Evolutionary conservation across 495 filamentous ascomycete species (phyloP), one percentile per base, ranked within the genome.

Genomic region (Penicillium verhagenii): DNA sequence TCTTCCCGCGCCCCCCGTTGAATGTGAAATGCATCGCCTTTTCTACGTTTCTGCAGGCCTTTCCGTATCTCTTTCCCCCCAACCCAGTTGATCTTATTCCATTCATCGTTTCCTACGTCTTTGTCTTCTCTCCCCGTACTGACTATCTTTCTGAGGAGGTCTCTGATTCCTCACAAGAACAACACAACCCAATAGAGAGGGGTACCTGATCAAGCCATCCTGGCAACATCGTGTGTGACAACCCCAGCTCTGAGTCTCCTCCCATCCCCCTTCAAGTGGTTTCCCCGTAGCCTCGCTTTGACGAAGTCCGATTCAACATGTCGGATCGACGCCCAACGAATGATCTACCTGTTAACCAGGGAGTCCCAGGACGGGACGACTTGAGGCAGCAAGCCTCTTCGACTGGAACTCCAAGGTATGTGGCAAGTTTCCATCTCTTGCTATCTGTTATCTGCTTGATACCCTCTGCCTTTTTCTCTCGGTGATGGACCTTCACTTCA

Each of bases 1-100:
- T 25, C 42, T 56, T 26, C 49, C 28, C 49, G 21, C 33, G n/a
- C n/a, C n/a, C n/a, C n/a, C 43, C 23, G 26, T 57, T 29, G 11
- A 40, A 26, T 35, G 31, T n/a, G n/a, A n/a, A n/a, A n/a, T n/a
- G n/a, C n/a, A 10, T 28, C 23, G 16, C 24, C 18, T 13, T 11
- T 50, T 21, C 21, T 47, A 31, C 31, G 25, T 26, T 35, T 20
- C 21, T 50, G 23, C 20, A 3, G 28, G 33, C 45, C 28, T 54
- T 43, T 23, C 19, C n/a, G 23, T 43, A 43, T 23, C 39, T 21
- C 46, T 28, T 28, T 47, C 0, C 25, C 37, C 11, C 25, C n/a
- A 2, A 47, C 14, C 6, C 13, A 26, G 28, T 29, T 47, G n/a
- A 47, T 47, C 11, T n/a, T 18, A 23, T 26, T 29, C 24, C 18